Evolutionary conservation across 2,329 filamentous ascomycete genomes (phyloP).

Genomic region (Graphium sp.): DNA sequence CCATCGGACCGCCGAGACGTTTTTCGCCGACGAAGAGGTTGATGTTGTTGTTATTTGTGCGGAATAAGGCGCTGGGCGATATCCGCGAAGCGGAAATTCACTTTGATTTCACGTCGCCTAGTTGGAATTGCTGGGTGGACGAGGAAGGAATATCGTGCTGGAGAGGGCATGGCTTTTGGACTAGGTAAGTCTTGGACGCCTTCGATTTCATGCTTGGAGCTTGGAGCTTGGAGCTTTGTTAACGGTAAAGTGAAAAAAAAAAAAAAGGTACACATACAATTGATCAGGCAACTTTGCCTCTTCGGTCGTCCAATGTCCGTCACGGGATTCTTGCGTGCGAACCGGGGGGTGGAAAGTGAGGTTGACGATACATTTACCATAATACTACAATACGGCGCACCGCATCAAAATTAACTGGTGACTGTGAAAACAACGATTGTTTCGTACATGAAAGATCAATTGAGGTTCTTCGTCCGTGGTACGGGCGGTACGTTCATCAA

Average conservation of each 20-base stretch:
- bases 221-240: too few relatives aligned
- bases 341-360: conserved; percentile 23
- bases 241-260: background rate
- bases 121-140: conserved; percentile 18
- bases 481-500: conserved; percentile 33
- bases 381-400: conserved; percentile 34
- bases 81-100: conserved; percentile 49
- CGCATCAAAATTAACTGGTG: conserved; percentile 28
- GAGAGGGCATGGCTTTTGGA: conserved; percentile 22
- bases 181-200: conserved; percentile 14
- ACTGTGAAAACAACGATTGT: conserved; percentile 44
- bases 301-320: conserved; percentile 40
- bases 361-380: conserved; percentile 35
- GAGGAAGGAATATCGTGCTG: conserved; percentile 15
- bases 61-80: conserved; percentile 35
- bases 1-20: conserved; percentile 38
- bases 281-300: conserved; percentile 39
- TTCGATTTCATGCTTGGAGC: too few relatives aligned
- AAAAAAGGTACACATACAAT: conserved; percentile 37
- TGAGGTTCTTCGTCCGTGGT: conserved; percentile 45
- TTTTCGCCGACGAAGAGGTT: conserved; percentile 39
- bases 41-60: conserved; percentile 39
- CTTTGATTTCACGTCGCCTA: conserved; percentile 36
- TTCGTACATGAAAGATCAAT: conserved; percentile 39
- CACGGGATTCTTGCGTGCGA: conserved; percentile 37